Conservation (phyloP, 1,284 basidiomycete genomes). For the Coniferiporia sulphurascens region DNA sequence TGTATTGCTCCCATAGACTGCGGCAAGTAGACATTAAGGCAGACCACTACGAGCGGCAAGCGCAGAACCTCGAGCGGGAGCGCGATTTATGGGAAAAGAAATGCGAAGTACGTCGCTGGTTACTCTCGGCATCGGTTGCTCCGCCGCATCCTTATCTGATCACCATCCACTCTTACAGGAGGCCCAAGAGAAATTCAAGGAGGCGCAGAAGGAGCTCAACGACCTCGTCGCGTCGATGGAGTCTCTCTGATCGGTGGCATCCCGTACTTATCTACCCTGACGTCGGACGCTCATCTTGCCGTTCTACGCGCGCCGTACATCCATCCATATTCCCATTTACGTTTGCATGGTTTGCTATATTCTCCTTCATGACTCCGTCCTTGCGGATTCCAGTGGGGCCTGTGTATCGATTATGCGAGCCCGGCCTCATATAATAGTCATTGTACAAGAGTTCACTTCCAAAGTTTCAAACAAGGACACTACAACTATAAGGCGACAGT, state of each 20-base stretch:
- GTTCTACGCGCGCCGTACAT: background rate
- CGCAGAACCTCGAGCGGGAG: conserved; percentile 85
- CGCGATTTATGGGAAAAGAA: conserved; percentile 94
- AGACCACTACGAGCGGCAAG: conserved; percentile 96
- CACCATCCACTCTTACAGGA: conserved; percentile 47
- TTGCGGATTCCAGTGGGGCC: background rate
- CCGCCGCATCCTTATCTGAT: conserved; percentile 12
- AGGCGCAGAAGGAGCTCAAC: conserved; percentile 82
- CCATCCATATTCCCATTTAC: background rate
- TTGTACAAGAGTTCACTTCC: conserved; percentile 4
- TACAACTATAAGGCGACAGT: background rate
- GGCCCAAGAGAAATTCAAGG: conserved; percentile 65
- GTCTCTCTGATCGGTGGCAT: conserved; percentile 55
- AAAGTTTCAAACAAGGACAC: background rate
- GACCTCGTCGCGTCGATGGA: conserved; percentile 84
- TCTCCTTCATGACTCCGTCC: conserved; percentile 4
- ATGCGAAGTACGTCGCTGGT: conserved; percentile 66
- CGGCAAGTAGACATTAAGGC: conserved; percentile 98
- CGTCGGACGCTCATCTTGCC: background rate
- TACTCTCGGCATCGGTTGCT: background rate
- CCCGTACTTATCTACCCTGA: conserved; percentile 5
- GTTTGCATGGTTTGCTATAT: conserved; percentile 3
- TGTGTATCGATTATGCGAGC: background rate
- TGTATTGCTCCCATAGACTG: conserved; percentile 51
- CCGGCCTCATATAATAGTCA: conserved; percentile 7